phyloP scores from a whole-genome alignment of 2,329 filamentous ascomycete genomes.

The Fusarium beomiforme region DNA sequence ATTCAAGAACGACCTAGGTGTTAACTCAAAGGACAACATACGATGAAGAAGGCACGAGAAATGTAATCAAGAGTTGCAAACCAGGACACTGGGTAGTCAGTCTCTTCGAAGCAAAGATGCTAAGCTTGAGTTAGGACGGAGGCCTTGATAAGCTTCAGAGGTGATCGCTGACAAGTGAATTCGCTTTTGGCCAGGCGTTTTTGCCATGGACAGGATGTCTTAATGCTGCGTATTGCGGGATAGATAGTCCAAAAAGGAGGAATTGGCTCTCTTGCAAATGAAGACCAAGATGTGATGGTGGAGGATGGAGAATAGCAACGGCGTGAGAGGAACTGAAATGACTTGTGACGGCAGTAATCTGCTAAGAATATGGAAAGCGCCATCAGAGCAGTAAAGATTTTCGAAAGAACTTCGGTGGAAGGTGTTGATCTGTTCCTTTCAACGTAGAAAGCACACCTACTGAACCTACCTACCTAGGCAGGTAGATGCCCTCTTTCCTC shows the following conservation, averaged over 20 bases:
- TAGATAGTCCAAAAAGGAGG: constrained; percentile 42
- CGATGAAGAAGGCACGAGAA: neutral
- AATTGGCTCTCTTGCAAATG: constrained; percentile 18
- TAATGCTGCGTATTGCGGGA: constrained; percentile 43
- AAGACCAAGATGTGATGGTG: constrained; percentile 30
- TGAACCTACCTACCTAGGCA: too few species aligned
- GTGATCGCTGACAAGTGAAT: constrained; percentile 27
- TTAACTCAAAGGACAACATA: neutral
- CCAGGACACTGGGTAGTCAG: neutral
- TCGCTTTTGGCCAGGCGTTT: constrained; percentile 22
- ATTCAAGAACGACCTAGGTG: neutral
- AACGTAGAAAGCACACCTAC: too few species aligned
- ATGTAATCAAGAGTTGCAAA: neutral
- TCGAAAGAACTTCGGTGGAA: neutral
- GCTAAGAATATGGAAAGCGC: neutral
- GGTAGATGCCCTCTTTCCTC: neutral
- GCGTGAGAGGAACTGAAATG: neutral
- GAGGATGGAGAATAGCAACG: constrained; percentile 1
- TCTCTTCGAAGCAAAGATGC: neutral
- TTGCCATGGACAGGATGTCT: constrained; percentile 35
- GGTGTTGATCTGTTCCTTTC: neutral
- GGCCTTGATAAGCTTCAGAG: neutral
- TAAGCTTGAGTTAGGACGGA: neutral
- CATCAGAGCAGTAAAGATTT: neutral
- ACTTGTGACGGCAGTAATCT: neutral